Conservation (phyloP, 129 eudicot genomes). For the sunflower (Helianthus annuus) region HanXRQr2.0-SUNRISE NC_035444.2:15383757-15384256, state of each 20-base stretch:
- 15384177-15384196: no score
- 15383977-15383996: conserved; percentile 11
- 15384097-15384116: no score
- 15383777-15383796: not conserved
- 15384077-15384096: not conserved
- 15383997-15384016: not conserved
- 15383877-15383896: conserved; percentile 72
- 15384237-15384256: no score
- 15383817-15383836: conserved; percentile 95
- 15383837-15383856: conserved; percentile 97
- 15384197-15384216: no score
- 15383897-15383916: conserved; percentile 1
- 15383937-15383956: not conserved
- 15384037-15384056: not conserved
- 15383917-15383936: not conserved
- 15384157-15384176: no score
- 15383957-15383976: not conserved
- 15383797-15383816: conserved; percentile 77
- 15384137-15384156: no score
- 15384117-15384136: no score
- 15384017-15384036: not conserved
- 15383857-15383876: conserved; percentile 93
- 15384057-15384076: not conserved
- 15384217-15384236: no score
- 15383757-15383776: not conserved